A percentile compares a stretch with the other conserved stretches of the same genome.
phyloP scores from a whole-genome alignment of 305 asterid genomes.

The Fraxinus platypoda region DNA sequence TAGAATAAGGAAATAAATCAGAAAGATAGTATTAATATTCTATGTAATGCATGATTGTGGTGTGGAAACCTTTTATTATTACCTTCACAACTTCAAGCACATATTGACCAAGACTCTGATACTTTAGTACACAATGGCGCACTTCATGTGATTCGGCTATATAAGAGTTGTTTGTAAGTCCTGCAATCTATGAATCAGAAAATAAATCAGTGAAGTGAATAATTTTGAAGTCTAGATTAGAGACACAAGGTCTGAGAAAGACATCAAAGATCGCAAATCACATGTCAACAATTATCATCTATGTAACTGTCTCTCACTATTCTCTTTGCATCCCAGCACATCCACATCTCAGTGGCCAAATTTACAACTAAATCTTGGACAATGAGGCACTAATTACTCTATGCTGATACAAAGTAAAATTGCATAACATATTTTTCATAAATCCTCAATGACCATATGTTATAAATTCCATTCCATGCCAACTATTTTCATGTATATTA shows the following conservation, averaged over 20 bases:
- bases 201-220: constrained; percentile 12
- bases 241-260: background rate
- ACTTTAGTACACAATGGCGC: constrained; percentile 78
- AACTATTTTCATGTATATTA: background rate
- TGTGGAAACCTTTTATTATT: constrained; percentile 23
- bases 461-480: background rate
- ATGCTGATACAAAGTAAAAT: background rate
- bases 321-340: background rate
- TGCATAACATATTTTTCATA: background rate
- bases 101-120: constrained; percentile 70
- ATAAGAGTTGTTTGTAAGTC: constrained; percentile 92
- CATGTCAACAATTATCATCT: background rate
- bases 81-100: constrained; percentile 98
- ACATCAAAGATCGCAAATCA: background rate
- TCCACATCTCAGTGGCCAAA: background rate
- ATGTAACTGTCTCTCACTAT: background rate
- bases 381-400: background rate
- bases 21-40: constrained; percentile 11
- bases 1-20: constrained; percentile 26
- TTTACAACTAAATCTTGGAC: background rate
- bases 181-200: constrained; percentile 64
- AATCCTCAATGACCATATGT: background rate
- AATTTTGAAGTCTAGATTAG: constrained; percentile 11
- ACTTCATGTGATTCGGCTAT: constrained; percentile 72
- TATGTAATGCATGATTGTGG: constrained; percentile 8